Conservation (phyloP, 2,329 filamentous ascomycete species). For the Samsoniella hepiali region DNA sequence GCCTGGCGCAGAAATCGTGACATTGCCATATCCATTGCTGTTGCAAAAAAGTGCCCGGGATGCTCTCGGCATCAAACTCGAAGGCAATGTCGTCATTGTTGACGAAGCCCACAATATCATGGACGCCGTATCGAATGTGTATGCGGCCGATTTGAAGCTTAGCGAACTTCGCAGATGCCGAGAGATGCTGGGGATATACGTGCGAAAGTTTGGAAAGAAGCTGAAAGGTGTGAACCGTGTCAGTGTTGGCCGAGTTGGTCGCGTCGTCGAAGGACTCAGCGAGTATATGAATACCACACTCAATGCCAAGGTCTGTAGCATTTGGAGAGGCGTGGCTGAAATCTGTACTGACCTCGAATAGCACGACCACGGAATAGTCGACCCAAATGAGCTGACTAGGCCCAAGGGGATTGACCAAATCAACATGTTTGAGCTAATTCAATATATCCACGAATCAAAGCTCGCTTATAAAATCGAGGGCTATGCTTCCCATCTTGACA, state of each 20-base stretch:
- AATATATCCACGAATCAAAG: slow-evolving; percentile 88
- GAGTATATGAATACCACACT: slow-evolving; percentile 61
- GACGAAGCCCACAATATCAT: slow-evolving; percentile 98
- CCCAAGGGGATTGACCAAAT: slow-evolving; percentile 92
- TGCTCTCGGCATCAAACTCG: slow-evolving; percentile 79
- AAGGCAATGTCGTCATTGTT: slow-evolving; percentile 87
- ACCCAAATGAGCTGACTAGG: slow-evolving; percentile 68
- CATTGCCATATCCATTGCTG: slow-evolving; percentile 85
- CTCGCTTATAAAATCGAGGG: slow-evolving; percentile 92
- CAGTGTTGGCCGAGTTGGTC: slow-evolving; percentile 83
- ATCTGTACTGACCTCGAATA: slow-evolving; percentile 19
- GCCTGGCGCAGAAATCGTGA: slow-evolving; percentile 83
- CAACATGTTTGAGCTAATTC: slow-evolving; percentile 83
- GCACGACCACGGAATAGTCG: slow-evolving; percentile 62
- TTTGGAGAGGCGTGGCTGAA: no score
- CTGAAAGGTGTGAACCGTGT: slow-evolving; percentile 88
- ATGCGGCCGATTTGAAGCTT: slow-evolving; percentile 74
- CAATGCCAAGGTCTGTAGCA: slow-evolving; percentile 42
- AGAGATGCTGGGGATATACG: slow-evolving; percentile 74
- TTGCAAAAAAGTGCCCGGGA: slow-evolving; percentile 85
- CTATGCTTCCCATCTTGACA: slow-evolving; percentile 65
- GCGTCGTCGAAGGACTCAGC: slow-evolving; percentile 75
- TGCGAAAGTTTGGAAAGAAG: slow-evolving; percentile 82
- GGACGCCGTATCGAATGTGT: slow-evolving; percentile 85
- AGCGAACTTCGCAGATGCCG: slow-evolving; percentile 70